These are phyloP conservation scores for Plasmodium vivax DNA, from an alignment of 169 alveolate genomes.

Conservation along the genomic window DNA sequence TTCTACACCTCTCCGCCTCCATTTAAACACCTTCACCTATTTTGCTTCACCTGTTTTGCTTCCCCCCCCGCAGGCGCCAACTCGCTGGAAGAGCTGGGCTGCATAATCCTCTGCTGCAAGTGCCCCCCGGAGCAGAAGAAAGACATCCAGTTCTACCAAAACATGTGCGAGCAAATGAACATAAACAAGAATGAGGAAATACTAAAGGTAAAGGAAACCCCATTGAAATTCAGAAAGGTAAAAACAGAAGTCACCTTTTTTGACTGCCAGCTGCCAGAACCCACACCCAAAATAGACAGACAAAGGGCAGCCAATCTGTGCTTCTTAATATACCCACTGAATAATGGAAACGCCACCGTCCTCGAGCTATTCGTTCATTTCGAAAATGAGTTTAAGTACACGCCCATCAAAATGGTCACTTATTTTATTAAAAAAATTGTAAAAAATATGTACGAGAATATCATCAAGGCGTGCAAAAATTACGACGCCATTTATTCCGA, in stretches of 20 bases:
- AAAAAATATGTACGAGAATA: conserved; percentile 77
- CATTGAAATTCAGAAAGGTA: conserved; percentile 21
- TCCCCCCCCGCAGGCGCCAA: conserved; percentile 71
- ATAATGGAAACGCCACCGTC: conserved; percentile 77
- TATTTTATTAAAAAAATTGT: conserved; percentile 78
- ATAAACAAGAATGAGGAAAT: conserved; percentile 65
- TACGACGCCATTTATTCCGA: conserved; percentile 71
- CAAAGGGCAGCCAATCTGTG: conserved; percentile 77
- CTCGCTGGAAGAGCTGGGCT: conserved; percentile 81
- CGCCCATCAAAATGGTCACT: conserved; percentile 78
- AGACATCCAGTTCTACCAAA: conserved; percentile 42
- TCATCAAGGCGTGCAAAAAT: conserved; percentile 75
- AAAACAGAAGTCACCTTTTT: conserved; percentile 53
- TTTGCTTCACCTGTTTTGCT: neutral
- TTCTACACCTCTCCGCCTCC: neutral
- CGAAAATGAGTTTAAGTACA: conserved; percentile 76
- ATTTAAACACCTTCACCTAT: neutral
- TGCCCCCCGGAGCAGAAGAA: conserved; percentile 78
- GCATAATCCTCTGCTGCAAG: conserved; percentile 78
- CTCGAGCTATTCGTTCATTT: conserved; percentile 77
- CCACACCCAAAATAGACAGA: conserved; percentile 72
- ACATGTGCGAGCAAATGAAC: conserved; percentile 44
- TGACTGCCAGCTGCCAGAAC: conserved; percentile 35
- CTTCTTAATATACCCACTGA: conserved; percentile 76
- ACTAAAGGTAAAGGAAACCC: conserved; percentile 50